Percentiles rank a stretch among this genome's conserved stretches.
These are phyloP conservation scores for Teratosphaeria zuluensis DNA, from an alignment of 2,329 filamentous ascomycete species.

Conservation along the genomic window DNA sequence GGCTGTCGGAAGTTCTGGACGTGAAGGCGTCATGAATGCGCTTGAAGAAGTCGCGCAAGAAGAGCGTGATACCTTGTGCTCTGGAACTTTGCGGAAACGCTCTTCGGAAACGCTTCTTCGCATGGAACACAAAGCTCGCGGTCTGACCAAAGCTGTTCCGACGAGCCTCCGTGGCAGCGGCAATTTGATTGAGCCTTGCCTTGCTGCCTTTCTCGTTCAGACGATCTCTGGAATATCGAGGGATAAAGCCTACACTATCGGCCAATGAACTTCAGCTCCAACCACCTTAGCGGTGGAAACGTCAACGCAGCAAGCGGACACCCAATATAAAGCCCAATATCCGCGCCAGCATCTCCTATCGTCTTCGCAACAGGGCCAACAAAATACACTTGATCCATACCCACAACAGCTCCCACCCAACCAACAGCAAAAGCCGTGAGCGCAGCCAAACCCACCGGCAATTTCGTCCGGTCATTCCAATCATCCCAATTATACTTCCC, in stretches of 20 bases:
- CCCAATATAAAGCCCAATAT: conserved; percentile 11
- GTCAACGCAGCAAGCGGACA: conserved; percentile 4
- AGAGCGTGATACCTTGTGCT: too few species aligned
- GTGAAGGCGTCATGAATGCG: too few species aligned
- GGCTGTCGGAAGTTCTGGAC: too few species aligned
- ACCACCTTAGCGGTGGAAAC: conserved; percentile 8
- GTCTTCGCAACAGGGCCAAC: conserved; percentile 14
- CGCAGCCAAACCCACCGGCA: conserved; percentile 35
- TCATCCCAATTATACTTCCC: conserved; percentile 32
- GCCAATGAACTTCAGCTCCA: conserved; percentile 6
- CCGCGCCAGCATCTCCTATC: conserved; percentile 7
- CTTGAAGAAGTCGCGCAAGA: too few species aligned
- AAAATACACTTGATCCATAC: conserved; percentile 19
- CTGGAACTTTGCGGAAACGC: too few species aligned
- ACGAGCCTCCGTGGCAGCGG: too few species aligned
- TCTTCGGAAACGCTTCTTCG: too few species aligned
- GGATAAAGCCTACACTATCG: neutral
- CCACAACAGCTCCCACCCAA: conserved; percentile 16
- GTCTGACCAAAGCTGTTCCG: too few species aligned
- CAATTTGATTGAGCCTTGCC: too few species aligned
- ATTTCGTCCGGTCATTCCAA: conserved; percentile 29
- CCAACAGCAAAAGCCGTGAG: conserved; percentile 15
- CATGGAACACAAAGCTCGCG: too few species aligned
- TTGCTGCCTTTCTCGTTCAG: too few species aligned
- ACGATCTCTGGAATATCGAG: too few species aligned